Conservation (phyloP, 2,329 filamentous ascomycete species). For the Emergomyces africanus region DNA sequence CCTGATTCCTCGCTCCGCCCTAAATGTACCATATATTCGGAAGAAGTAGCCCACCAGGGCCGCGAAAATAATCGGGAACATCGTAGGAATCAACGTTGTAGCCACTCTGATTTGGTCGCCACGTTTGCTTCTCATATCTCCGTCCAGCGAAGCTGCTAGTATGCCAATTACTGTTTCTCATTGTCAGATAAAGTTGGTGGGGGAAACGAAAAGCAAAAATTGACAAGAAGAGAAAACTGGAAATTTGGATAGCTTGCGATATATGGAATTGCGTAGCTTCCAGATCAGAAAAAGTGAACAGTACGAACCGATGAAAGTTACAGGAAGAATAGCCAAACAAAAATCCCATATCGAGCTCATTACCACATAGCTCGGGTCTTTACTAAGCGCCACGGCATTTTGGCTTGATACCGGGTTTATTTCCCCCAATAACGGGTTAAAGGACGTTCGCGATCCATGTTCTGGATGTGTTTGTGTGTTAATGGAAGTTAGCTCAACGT, state of each 20-base stretch:
- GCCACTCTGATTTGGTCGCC: background rate
- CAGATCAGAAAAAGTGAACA: background rate
- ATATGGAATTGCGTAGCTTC: background rate
- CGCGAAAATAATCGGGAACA: background rate
- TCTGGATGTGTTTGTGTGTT: background rate
- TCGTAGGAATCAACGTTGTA: background rate
- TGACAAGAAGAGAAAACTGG: background rate
- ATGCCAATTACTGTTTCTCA: background rate
- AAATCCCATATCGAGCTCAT: background rate
- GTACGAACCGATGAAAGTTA: background rate
- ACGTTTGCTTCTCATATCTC: background rate
- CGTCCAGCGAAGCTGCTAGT: background rate
- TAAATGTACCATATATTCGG: background rate
- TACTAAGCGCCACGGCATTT: background rate
- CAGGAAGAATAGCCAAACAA: background rate
- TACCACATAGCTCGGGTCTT: background rate
- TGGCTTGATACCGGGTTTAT: background rate
- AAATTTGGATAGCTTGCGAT: background rate
- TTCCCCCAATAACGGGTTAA: background rate
- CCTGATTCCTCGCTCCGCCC: background rate
- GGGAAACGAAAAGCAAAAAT: background rate
- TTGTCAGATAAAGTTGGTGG: background rate
- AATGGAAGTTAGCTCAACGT: background rate
- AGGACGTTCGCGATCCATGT: background rate
- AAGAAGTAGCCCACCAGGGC: conserved; percentile 1